A percentile compares a stretch with the other conserved stretches of the same genome.
phyloP scores from a whole-genome alignment of 129 eudicot genomes.

The Escallonia herrerae region DNA sequence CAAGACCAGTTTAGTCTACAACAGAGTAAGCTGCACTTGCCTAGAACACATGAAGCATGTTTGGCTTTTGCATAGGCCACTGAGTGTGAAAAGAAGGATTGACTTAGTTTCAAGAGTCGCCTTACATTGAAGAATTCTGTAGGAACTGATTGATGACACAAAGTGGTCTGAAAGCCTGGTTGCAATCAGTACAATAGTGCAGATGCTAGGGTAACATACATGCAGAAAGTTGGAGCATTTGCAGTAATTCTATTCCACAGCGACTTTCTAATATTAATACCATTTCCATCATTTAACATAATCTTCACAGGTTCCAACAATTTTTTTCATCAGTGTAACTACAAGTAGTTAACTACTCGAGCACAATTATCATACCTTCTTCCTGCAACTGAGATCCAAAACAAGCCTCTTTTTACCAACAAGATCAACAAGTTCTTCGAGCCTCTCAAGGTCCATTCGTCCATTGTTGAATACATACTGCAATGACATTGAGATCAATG shows the following conservation, averaged over 20 bases:
- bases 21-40: too few relatives aligned
- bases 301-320: background rate
- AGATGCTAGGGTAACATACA: too few relatives aligned
- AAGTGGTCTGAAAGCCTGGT: background rate
- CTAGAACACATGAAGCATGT: too few relatives aligned
- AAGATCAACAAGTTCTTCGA: conserved; percentile 59
- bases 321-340: background rate
- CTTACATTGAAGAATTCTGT: too few relatives aligned
- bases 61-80: too few relatives aligned
- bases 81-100: too few relatives aligned
- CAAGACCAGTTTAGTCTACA: too few relatives aligned
- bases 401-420: conserved; percentile 84
- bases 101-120: too few relatives aligned
- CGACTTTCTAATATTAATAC: background rate
- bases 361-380: conserved; percentile 51
- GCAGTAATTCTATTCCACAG: too few relatives aligned
- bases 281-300: background rate
- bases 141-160: background rate
- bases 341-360: background rate
- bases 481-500: conserved; percentile 11
- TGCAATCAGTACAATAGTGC: background rate
- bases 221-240: too few relatives aligned
- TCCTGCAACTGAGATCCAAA: conserved; percentile 95
- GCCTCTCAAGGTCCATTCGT: conserved; percentile 83
- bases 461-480: conserved; percentile 96